Conservation (phyloP, 2,329 filamentous ascomycete species). For the Penicillium sp. region DNA sequence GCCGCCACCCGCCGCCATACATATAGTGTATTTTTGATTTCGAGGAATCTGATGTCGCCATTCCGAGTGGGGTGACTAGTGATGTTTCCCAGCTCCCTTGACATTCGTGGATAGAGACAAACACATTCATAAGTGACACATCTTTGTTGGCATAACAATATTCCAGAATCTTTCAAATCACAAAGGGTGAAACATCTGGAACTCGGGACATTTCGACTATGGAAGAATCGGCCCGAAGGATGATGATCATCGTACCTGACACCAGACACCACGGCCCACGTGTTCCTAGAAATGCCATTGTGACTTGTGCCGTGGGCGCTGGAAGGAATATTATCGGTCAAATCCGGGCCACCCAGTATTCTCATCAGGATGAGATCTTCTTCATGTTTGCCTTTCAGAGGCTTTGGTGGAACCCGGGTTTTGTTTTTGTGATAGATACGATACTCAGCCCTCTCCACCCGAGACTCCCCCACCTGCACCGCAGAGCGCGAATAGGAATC, state of each 20-base stretch:
- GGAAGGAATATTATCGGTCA: not conserved
- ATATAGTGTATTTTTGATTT: not conserved
- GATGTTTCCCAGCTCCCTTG: not conserved
- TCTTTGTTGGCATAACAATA: not conserved
- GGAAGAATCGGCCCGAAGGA: not conserved
- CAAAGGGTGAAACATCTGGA: too few species aligned
- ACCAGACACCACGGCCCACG: not conserved
- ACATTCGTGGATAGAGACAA: not conserved
- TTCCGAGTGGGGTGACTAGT: not conserved
- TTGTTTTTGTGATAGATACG: not conserved
- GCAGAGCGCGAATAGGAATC: not conserved
- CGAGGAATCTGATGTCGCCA: not conserved
- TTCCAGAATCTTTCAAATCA: not conserved
- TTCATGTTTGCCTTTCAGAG: not conserved
- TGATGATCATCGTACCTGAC: not conserved
- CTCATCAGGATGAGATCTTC: not conserved
- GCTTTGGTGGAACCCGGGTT: not conserved
- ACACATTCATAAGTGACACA: not conserved
- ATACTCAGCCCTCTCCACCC: conserved; percentile 2
- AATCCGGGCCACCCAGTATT: not conserved
- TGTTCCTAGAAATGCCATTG: not conserved
- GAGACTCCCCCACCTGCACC: conserved; percentile 1
- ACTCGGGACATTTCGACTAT: not conserved
- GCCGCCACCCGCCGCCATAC: too few species aligned
- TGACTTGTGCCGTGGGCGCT: too few species aligned